Percentiles rank a stretch among this genome's conserved stretches.
phyloP scores from a whole-genome alignment of 805 yeast genomes.

The Starmerella kuoi region DNA sequence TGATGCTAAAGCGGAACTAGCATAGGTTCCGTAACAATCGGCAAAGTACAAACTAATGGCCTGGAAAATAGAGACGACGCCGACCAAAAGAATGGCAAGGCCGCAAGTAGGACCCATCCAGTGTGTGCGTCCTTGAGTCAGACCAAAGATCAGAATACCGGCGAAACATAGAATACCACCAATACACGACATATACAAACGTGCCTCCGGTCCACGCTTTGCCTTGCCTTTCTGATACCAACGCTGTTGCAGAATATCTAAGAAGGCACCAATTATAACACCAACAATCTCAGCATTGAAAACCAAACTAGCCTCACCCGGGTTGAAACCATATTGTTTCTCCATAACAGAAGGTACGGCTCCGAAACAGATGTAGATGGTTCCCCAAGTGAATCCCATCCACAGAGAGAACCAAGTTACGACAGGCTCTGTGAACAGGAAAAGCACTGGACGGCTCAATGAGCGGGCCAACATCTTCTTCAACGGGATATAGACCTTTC shows the following conservation, averaged over 20 bases:
- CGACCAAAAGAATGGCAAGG: constrained; percentile 34
- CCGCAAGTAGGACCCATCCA: constrained; percentile 17
- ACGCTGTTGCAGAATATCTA: constrained; percentile 19
- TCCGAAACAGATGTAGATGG: constrained; percentile 52
- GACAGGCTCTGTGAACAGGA: constrained; percentile 36
- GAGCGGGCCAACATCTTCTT: constrained; percentile 34
- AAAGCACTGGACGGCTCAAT: constrained; percentile 55
- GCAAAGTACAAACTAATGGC: constrained; percentile 29
- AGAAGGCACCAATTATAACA: constrained; percentile 27
- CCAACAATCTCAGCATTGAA: constrained; percentile 63
- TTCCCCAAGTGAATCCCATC: constrained; percentile 31
- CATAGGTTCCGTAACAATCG: constrained; percentile 25
- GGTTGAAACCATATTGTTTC: constrained; percentile 38
- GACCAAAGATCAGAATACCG: constrained; percentile 16
- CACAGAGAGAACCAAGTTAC: constrained; percentile 41
- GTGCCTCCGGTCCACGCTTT: constrained; percentile 44
- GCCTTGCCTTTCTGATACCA: constrained; percentile 35
- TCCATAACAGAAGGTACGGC: constrained; percentile 50
- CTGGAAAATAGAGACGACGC: constrained; percentile 29
- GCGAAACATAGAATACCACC: constrained; percentile 32
- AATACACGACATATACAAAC: constrained; percentile 45
- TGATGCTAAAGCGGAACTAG: constrained; percentile 84
- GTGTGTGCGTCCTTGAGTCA: constrained; percentile 14
- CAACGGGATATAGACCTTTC: constrained; percentile 31
- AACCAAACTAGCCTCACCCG: constrained; percentile 48